phyloP scores from a whole-genome alignment of 768 basidiomycete species.

The Paxillus rubicundulus region DNA sequence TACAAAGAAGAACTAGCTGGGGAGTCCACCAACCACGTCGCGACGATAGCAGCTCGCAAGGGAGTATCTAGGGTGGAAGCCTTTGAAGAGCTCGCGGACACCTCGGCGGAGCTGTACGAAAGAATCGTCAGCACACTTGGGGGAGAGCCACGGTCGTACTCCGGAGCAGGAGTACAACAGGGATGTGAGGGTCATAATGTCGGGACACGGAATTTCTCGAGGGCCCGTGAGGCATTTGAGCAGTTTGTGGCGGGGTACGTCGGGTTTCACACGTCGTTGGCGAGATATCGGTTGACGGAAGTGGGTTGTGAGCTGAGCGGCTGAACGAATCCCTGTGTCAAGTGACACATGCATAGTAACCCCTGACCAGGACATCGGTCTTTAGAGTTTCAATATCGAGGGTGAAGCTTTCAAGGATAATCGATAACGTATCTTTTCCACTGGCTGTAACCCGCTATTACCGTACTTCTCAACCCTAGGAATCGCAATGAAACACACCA shows the following conservation, averaged over 20 bases:
- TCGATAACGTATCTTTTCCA: background rate
- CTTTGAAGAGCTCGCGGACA: conserved; percentile 21
- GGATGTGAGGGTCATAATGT: background rate
- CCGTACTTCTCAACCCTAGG: too few relatives aligned
- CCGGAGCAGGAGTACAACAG: too few relatives aligned
- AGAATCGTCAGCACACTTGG: conserved; percentile 18
- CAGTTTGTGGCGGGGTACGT: conserved; percentile 13
- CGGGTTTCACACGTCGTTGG: conserved; percentile 14
- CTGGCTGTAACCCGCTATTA: background rate
- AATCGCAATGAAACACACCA: too few relatives aligned
- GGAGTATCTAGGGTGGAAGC: conserved; percentile 24
- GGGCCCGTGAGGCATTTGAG: conserved; percentile 3
- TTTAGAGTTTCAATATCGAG: too few relatives aligned
- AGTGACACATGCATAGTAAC: too few relatives aligned
- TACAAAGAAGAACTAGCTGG: conserved; percentile 36
- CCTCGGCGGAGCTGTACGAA: conserved; percentile 17
- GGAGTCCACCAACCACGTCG: conserved; percentile 34
- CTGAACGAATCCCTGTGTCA: too few relatives aligned
- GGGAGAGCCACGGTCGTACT: too few relatives aligned
- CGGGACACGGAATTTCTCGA: background rate
- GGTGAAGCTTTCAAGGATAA: too few relatives aligned
- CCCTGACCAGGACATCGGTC: too few relatives aligned
- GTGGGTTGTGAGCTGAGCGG: background rate
- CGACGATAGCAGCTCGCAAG: conserved; percentile 24
- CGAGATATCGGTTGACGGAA: conserved; percentile 19